Base-by-base conservation (phyloP, 345 rosid species). In the Citrus maxima region DNA sequence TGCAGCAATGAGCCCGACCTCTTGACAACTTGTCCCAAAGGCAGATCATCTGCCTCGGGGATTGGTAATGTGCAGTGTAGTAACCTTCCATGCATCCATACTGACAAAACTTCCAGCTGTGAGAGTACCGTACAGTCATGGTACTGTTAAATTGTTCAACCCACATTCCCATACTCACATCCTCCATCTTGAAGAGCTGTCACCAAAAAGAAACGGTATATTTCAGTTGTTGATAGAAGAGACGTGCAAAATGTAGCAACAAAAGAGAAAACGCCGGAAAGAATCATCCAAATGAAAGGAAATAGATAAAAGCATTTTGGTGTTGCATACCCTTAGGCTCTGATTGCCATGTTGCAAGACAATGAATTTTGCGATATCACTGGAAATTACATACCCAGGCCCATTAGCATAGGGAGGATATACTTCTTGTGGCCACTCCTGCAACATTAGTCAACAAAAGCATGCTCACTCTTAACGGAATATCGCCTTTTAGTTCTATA, bases 131-230 rank as follows among this genome's bases (percentile, higher is more conserved):
- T 4, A 96, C 99, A 3, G 91, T 51, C 3, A 42, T 73, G 0
- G 94, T 60, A 37, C 88, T 65, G 81, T 94, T 96, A 87, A 89
- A 93, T 80, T 91, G 90, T 89, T 90, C 93, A 58, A 96, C 93
- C 99, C 99, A 96, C 94, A 93, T 85, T 82, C 99, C 98, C 98
- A 96, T 94, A 79, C 98, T 96, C 74, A 94, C 98, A 87, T 96
- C 94, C 87, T 96, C 97, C 99, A 96, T 96, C 91, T 91, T 96
- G 87, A 96, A 96, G 51, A 93, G 91, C 97, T 91, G 92, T 74
- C 76, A 77, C 60, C 75, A 82, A 10, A 63, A 49, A 10, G 32
- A 64, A 81, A n/a, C n/a, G 54, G 24, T 30, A 19, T 18, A 70
- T 37, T 18, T 66, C 37, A 79, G 42, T 69, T 28, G 38, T 34